Percentiles rank a stretch among this genome's conserved stretches.
Conservation (phyloP, 108 stramenopile species). For the Skeletonema tropicum region DNA sequence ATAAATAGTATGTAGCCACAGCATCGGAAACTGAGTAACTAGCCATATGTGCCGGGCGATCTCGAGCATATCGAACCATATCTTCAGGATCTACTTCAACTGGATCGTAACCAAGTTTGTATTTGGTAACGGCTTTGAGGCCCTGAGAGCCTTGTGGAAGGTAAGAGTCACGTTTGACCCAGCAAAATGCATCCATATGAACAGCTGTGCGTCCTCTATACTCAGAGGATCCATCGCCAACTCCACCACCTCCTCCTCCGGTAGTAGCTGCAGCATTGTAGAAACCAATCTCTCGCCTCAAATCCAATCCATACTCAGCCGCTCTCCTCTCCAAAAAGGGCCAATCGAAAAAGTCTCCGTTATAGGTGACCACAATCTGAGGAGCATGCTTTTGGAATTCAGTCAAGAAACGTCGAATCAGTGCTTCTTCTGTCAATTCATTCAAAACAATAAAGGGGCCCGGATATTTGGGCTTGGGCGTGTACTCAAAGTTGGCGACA, state of each 20-base stretch:
- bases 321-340: slow-evolving; percentile 93
- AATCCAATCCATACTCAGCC: slow-evolving; percentile 85
- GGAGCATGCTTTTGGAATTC: slow-evolving; percentile 85
- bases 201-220: slow-evolving; percentile 84
- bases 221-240: slow-evolving; percentile 48
- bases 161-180: slow-evolving; percentile 99
- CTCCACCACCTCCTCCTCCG: slow-evolving; percentile 31
- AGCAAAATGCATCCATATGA: slow-evolving; percentile 97
- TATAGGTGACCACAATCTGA: slow-evolving; percentile 98
- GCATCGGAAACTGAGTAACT: slow-evolving; percentile 99
- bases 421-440: slow-evolving; percentile 82
- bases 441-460: slow-evolving; percentile 97
- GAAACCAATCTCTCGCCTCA: slow-evolving; percentile 89
- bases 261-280: slow-evolving; percentile 53
- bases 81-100: slow-evolving; percentile 99
- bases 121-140: slow-evolving; percentile 98
- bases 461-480: slow-evolving; percentile 95
- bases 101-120: slow-evolving; percentile 98
- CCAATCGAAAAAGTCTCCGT: slow-evolving; percentile 99
- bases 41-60: slow-evolving; percentile 95
- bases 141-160: slow-evolving; percentile 98
- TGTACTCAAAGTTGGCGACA: slow-evolving; percentile 97
- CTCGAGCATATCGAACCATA: slow-evolving; percentile 95
- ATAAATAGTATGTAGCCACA: slow-evolving; percentile 98
- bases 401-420: slow-evolving; percentile 84